Percentiles rank a stretch among this genome's conserved stretches.
Evolutionary conservation across 495 filamentous ascomycete genomes (phyloP).

Genomic region (Hypoxylon perforatum): DNA sequence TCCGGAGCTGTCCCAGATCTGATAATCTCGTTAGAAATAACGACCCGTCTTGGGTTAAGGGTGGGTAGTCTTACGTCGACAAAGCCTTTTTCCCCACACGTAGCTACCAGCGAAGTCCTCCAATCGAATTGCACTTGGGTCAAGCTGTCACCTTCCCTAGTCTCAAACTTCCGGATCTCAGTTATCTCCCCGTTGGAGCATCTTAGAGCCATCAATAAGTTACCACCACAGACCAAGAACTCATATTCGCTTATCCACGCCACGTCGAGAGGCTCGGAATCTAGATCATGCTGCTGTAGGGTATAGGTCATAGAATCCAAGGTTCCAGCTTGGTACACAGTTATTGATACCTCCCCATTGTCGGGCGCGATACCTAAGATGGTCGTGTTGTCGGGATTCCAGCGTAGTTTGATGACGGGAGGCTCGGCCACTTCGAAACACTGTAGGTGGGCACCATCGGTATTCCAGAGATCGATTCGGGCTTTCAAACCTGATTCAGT

Average conservation of each 20-base stretch:
- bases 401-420: conserved; percentile 68
- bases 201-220: conserved; percentile 56
- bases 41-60: neutral
- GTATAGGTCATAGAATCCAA: conserved; percentile 53
- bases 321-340: conserved; percentile 58
- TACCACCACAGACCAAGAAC: conserved; percentile 69
- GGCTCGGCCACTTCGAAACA: conserved; percentile 59
- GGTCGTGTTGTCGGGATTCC: conserved; percentile 66
- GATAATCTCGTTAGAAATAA: conserved; percentile 26
- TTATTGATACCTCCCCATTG: conserved; percentile 59
- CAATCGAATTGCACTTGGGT: conserved; percentile 61
- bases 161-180: conserved; percentile 52
- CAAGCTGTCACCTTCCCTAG: conserved; percentile 55
- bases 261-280: conserved; percentile 63
- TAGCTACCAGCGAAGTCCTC: conserved; percentile 58
- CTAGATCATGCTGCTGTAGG: conserved; percentile 57
- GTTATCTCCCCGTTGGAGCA: conserved; percentile 53
- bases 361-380: conserved; percentile 68
- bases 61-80: conserved; percentile 60
- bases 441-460: conserved; percentile 63
- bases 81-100: conserved; percentile 60
- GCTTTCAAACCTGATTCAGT: conserved; percentile 71
- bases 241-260: conserved; percentile 68
- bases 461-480: conserved; percentile 74
- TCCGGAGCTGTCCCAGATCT: conserved; percentile 64